A percentile compares a stretch with the other conserved stretches of the same genome.
These are phyloP conservation scores for Fusarium lateritium DNA, from an alignment of 2,329 filamentous ascomycete genomes.

Conservation along the genomic window DNA sequence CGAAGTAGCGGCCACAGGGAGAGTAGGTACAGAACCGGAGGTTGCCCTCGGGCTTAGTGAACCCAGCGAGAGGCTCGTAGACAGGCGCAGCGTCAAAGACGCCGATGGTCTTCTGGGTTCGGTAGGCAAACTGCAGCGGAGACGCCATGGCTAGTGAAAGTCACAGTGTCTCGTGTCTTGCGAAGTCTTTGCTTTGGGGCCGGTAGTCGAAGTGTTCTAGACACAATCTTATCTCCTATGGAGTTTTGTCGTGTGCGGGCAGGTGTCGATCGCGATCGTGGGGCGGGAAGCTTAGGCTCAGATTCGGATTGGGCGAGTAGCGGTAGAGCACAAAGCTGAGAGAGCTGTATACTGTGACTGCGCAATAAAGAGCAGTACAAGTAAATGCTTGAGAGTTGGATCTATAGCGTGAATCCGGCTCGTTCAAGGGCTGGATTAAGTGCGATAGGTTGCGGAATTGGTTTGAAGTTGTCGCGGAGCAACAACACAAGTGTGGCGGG, in stretches of 20 bases:
- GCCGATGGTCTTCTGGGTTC: slow-evolving; percentile 96
- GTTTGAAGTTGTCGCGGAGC: slow-evolving; percentile 35
- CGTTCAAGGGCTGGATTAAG: slow-evolving; percentile 16
- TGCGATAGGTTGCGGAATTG: slow-evolving; percentile 24
- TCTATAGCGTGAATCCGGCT: slow-evolving; percentile 16
- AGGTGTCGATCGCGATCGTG: slow-evolving; percentile 42
- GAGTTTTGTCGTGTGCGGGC: slow-evolving; percentile 35
- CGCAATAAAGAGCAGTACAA: slow-evolving; percentile 43
- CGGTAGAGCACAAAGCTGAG: slow-evolving; percentile 32
- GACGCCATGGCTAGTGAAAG: slow-evolving; percentile 95
- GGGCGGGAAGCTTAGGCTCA: slow-evolving; percentile 34
- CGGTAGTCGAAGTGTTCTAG: slow-evolving; percentile 48
- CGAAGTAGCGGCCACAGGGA: slow-evolving; percentile 94
- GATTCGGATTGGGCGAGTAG: slow-evolving; percentile 33
- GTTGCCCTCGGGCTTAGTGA: slow-evolving; percentile 90
- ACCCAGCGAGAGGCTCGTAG: slow-evolving; percentile 88
- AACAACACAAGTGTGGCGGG: slow-evolving; percentile 41
- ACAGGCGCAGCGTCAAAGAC: slow-evolving; percentile 91
- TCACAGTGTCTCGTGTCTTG: slow-evolving; percentile 71
- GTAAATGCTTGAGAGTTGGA: slow-evolving; percentile 21
- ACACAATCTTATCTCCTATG: slow-evolving; percentile 25
- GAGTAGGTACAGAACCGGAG: slow-evolving; percentile 96
- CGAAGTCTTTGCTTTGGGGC: slow-evolving; percentile 48
- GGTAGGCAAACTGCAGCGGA: slow-evolving; percentile 95
- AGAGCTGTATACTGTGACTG: slow-evolving; percentile 26